These are phyloP conservation scores for Pleurotus ostreatus DNA, from an alignment of 768 basidiomycete genomes.

Conservation along the genomic window DNA sequence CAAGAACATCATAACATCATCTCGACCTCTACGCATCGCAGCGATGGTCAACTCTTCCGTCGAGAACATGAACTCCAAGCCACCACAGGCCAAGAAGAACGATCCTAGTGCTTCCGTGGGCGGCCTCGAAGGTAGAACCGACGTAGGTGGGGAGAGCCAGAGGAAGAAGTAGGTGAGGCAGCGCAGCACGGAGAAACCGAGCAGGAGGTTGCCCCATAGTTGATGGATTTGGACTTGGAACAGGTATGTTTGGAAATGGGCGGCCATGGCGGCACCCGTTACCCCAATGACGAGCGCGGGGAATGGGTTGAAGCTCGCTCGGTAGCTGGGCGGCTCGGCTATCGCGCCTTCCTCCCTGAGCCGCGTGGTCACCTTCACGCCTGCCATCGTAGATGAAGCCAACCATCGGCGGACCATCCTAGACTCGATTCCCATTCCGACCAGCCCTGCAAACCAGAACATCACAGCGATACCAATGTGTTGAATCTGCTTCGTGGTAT, in stretches of 20 bases:
- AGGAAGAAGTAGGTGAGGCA: constrained; percentile 94
- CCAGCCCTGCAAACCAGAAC: constrained; percentile 92
- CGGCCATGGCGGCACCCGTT: constrained; percentile 91
- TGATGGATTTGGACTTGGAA: constrained; percentile 92
- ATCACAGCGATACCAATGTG: constrained; percentile 94
- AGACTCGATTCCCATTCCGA: constrained; percentile 89
- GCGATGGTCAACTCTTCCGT: constrained; percentile 87
- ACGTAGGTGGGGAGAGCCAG: constrained; percentile 80
- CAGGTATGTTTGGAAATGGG: constrained; percentile 86
- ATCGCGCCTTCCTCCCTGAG: constrained; percentile 35
- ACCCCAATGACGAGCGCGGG: constrained; percentile 92
- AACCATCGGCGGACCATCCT: constrained; percentile 70
- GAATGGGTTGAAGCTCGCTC: constrained; percentile 84
- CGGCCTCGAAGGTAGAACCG: constrained; percentile 85
- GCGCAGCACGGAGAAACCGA: constrained; percentile 73
- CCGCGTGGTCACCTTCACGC: constrained; percentile 19
- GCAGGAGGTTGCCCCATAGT: constrained; percentile 87
- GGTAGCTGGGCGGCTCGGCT: constrained; percentile 69
- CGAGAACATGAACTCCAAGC: constrained; percentile 85
- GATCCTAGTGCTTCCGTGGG: constrained; percentile 89
- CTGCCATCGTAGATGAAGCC: constrained; percentile 46
- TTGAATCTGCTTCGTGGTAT: constrained; percentile 87
- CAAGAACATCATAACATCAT: constrained; percentile 90
- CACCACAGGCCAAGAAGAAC: constrained; percentile 85
- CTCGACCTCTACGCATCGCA: constrained; percentile 86